These are phyloP conservation scores for Xerocomellus intermedius DNA, from an alignment of 768 basidiomycete species.

Conservation along the genomic window DNA sequence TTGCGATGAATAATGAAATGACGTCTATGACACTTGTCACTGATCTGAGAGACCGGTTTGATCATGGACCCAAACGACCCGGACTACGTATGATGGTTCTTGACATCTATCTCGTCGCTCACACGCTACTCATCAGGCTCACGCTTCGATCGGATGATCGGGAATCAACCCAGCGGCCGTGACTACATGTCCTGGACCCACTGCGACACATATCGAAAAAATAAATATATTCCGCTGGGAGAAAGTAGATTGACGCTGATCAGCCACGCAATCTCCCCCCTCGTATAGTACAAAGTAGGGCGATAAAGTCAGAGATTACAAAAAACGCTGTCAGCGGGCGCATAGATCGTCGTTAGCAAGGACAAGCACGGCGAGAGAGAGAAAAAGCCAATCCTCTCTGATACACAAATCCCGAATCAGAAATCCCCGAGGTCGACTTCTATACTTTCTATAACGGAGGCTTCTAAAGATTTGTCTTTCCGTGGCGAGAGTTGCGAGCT, in stretches of 20 bases:
- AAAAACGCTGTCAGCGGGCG: background rate
- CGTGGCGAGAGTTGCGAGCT: slow-evolving; percentile 29
- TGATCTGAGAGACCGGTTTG: background rate
- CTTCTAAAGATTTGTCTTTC: slow-evolving; percentile 48
- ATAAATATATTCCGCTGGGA: slow-evolving; percentile 3
- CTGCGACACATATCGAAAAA: background rate
- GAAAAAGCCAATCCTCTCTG: background rate
- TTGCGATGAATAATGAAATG: slow-evolving; percentile 7
- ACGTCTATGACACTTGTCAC: background rate
- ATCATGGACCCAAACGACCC: background rate
- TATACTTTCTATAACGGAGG: slow-evolving; percentile 59
- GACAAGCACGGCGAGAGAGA: background rate
- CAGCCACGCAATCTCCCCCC: slow-evolving; percentile 1
- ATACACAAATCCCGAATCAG: slow-evolving; percentile 30
- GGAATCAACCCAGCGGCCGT: too few species aligned
- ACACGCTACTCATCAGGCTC: too few species aligned
- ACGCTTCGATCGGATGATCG: too few species aligned
- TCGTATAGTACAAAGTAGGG: slow-evolving; percentile 3
- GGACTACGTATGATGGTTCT: too few species aligned
- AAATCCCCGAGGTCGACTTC: slow-evolving; percentile 82
- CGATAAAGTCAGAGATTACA: slow-evolving; percentile 1
- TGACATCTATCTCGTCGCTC: background rate
- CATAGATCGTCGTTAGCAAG: background rate
- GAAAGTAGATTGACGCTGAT: background rate
- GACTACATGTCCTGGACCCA: background rate